A percentile compares a stretch with the other conserved stretches of the same genome.
Evolutionary conservation across 495 filamentous ascomycete genomes (phyloP).

Genomic region (Tuber microsphaerosporum): DNA sequence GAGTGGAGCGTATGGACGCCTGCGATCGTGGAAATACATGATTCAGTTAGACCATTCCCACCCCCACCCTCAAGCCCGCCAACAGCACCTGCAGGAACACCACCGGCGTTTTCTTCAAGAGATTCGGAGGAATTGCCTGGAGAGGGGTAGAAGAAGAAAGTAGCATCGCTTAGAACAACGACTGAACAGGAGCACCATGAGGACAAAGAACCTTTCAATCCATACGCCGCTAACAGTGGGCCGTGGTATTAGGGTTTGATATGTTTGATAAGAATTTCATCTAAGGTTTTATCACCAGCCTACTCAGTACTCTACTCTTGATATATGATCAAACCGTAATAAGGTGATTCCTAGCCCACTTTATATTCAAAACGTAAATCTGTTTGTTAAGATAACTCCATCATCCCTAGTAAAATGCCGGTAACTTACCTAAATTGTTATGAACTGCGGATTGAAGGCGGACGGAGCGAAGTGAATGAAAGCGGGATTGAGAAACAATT

Average conservation of each 20-base stretch:
- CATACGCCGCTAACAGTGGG: too few relatives aligned
- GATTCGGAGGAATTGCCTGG: not conserved
- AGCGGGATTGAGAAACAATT: too few relatives aligned
- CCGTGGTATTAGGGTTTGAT: not conserved
- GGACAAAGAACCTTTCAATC: not conserved
- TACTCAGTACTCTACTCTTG: not conserved
- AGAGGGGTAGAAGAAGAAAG: not conserved
- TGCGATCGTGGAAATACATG: constrained; percentile 13
- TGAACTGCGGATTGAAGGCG: too few relatives aligned
- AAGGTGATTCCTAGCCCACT: not conserved
- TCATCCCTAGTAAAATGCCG: not conserved
- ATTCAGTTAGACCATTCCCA: not conserved
- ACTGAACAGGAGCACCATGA: not conserved
- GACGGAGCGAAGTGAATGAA: too few relatives aligned
- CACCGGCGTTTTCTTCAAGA: not conserved
- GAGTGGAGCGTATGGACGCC: constrained; percentile 17
- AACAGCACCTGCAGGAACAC: not conserved
- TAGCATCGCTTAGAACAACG: not conserved
- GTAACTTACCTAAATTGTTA: too few relatives aligned
- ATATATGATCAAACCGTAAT: not conserved
- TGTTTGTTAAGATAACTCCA: not conserved
- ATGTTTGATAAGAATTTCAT: not conserved
- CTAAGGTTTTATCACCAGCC: not conserved
- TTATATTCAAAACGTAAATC: not conserved
- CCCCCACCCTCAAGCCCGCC: not conserved